These are phyloP conservation scores for Trichosporon asahii DNA, from an alignment of 1,284 basidiomycete species.

Conservation along the genomic window DNA sequence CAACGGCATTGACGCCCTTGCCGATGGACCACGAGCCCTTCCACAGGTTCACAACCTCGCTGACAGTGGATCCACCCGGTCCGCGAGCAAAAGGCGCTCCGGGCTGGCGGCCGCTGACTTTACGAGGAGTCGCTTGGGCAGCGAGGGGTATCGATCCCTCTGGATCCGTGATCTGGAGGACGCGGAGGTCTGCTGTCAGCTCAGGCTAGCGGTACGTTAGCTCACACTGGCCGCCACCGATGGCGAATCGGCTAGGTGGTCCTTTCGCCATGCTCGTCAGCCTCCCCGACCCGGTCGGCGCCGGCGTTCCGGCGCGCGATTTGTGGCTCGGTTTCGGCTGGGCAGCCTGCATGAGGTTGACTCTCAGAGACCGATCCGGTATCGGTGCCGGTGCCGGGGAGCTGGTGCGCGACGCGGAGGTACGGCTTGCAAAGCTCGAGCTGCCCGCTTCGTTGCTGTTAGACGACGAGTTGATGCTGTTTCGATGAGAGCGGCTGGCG, in stretches of 20 bases:
- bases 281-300: constrained; percentile 28
- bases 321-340: constrained; percentile 12
- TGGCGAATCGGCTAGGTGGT: constrained; percentile 39
- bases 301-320: constrained; percentile 22
- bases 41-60: constrained; percentile 50
- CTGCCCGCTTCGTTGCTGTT: background rate
- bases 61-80: constrained; percentile 39
- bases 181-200: constrained; percentile 40
- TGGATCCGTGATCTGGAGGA: constrained; percentile 39
- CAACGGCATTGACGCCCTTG: constrained; percentile 60
- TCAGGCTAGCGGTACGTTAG: background rate
- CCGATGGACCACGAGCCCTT: constrained; percentile 41
- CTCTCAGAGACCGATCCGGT: constrained; percentile 30
- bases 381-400: constrained; percentile 23
- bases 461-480: background rate
- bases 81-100: constrained; percentile 33
- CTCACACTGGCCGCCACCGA: constrained; percentile 51
- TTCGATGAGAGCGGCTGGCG: background rate
- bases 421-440: background rate
- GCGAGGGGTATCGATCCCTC: constrained; percentile 5
- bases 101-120: background rate
- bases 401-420: background rate
- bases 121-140: background rate
- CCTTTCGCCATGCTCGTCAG: constrained; percentile 47
- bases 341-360: constrained; percentile 32